phyloP scores from a whole-genome alignment of 352 stramenopile genomes.

The Pythium sukuiense region DNA sequence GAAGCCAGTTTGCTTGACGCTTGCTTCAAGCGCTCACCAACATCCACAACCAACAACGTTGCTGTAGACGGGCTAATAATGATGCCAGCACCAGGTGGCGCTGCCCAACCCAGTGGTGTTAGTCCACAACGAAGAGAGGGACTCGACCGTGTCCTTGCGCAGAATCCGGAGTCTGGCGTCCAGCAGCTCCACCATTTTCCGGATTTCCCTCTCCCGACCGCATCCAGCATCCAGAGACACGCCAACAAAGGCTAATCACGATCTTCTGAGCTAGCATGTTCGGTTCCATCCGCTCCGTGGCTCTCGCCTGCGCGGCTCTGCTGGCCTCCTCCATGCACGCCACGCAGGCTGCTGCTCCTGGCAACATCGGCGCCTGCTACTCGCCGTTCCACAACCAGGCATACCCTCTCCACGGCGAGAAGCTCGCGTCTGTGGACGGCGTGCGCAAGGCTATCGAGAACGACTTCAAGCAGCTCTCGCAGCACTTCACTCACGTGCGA shows the following conservation, averaged over 20 bases:
- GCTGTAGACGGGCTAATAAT: background rate
- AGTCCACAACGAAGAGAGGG: background rate
- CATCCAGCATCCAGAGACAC: background rate
- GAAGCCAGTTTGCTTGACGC: conserved; percentile 1
- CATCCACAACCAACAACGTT: background rate
- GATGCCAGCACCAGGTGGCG: background rate
- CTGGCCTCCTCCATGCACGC: background rate
- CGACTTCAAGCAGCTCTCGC: conserved; percentile 44
- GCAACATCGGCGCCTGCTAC: conserved; percentile 50
- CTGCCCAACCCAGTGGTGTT: background rate
- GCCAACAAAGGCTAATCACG: background rate
- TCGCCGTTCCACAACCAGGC: conserved; percentile 49
- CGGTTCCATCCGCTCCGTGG: conserved; percentile 9
- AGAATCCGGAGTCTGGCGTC: background rate
- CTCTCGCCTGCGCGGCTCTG: conserved; percentile 16
- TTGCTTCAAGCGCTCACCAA: background rate
- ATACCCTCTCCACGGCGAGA: conserved; percentile 44
- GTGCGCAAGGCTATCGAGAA: conserved; percentile 29
- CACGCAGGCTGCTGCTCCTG: background rate
- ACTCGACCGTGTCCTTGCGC: background rate
- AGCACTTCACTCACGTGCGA: conserved; percentile 51
- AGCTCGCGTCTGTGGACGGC: conserved; percentile 1
- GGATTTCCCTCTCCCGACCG: conserved; percentile 9
- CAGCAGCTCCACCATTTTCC: conserved; percentile 6
- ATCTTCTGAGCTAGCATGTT: conserved; percentile 1